Evolutionary conservation across 2,329 filamentous ascomycete genomes (phyloP), one percentile per base, ranked within the genome.

Genomic region (Fusarium setosum): DNA sequence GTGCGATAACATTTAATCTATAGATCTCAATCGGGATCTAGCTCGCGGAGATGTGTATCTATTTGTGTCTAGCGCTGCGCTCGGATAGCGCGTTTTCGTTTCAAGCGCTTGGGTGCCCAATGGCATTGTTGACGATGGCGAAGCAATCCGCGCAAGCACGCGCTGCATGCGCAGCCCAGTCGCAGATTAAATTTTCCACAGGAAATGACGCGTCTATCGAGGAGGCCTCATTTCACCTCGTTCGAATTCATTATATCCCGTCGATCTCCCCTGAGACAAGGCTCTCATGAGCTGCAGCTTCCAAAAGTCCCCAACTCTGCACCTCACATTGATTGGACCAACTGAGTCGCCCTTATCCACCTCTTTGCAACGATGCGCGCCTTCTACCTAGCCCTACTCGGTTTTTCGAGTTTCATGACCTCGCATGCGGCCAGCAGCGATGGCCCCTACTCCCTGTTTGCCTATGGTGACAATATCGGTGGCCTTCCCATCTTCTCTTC

Each of bases 381-480:
- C 17, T 45, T 24, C 24, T 9, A 31, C 18, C 23, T 45, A 13
- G 23, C 24, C 23, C 4, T 18, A 26, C 24, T 47, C 21, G 26
- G 42, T 4, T 49, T 56, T 10, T 45, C 37, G 23, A 47, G 29
- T 45, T 17, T 49, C 44, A 6, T 37, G 26, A 37, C 20, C 40
- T 42, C 45, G 4, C 50, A 29, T 23, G 53, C 53, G 21, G 52
- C 52, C 31, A 21, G 45, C 12, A 23, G 34, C 12, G 26, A 29
- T 12, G 12, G 26, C 26, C 26, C 26, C 11, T 61, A 58, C 54
- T 31, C 45, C 12, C 34, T 61, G 7, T 51, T 53, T 45, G 59
- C 59, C 29, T 58, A 53, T 49, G 54, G 53, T 23, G 40, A 53
- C 21, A 35, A 32, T 6, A 52, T 61, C 15, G 54, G 48, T 17